Percentiles rank a stretch among this genome's conserved stretches.
phyloP scores from a whole-genome alignment of 1,139 yeast species.

The Blastobotrys capitulatus region DNA sequence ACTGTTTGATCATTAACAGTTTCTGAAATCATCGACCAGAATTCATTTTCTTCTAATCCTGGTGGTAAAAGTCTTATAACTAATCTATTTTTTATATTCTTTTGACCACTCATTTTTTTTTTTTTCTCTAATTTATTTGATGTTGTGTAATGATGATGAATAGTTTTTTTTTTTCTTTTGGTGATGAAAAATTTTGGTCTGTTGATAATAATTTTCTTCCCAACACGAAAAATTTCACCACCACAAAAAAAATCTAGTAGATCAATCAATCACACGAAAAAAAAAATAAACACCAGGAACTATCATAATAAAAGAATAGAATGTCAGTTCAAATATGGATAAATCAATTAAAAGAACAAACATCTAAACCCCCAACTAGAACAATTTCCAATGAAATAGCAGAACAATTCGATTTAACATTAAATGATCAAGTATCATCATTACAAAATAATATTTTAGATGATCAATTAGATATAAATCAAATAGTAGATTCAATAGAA shows the following conservation, averaged over 20 bases:
- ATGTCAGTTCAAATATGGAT: conserved; percentile 27
- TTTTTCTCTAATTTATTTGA: not conserved
- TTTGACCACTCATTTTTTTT: not conserved
- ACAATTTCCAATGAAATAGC: conserved; percentile 18
- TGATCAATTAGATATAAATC: conserved; percentile 22
- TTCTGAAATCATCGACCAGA: conserved; percentile 23
- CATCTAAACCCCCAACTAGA: conserved; percentile 12
- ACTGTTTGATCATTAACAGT: conserved; percentile 21
- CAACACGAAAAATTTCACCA: not conserved
- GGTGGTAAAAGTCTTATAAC: conserved; percentile 40
- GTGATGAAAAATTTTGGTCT: not conserved
- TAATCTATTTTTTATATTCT: conserved; percentile 15
- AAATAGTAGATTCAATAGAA: conserved; percentile 35
- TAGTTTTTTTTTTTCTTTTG: not conserved
- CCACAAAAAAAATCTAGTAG: not conserved
- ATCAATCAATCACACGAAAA: not conserved
- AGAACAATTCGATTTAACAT: conserved; percentile 26
- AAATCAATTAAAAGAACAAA: conserved; percentile 17
- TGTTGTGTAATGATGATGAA: not conserved
- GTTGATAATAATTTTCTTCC: not conserved
- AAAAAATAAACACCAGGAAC: too few species aligned
- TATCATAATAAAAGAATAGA: not conserved
- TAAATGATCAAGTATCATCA: conserved; percentile 28
- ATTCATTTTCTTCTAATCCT: conserved; percentile 28
- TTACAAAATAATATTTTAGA: conserved; percentile 32